Evolutionary conservation across 768 basidiomycete species (phyloP).

Genomic region (Phanerochaete sordida): DNA sequence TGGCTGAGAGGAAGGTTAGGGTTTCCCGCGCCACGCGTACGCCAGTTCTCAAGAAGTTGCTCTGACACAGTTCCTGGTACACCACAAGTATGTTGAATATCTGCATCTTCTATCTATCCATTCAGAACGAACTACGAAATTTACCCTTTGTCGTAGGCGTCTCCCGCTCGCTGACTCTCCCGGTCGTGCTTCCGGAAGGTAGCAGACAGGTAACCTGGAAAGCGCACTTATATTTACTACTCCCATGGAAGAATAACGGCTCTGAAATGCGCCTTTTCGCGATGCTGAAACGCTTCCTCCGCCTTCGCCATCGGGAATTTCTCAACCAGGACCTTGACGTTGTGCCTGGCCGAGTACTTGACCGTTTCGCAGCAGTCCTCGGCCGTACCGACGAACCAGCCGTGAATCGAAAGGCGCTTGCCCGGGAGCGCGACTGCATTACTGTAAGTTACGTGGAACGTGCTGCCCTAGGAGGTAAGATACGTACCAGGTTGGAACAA

Average conservation of each 20-base stretch:
- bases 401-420: slow-evolving; percentile 22
- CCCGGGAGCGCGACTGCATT: neutral
- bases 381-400: slow-evolving; percentile 19
- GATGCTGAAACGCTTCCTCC: slow-evolving; percentile 23
- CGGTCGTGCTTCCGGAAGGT: too few species aligned
- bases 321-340: slow-evolving; percentile 20
- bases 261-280: slow-evolving; percentile 18
- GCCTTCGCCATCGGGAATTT: slow-evolving; percentile 22
- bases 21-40: too few species aligned
- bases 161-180: too few species aligned
- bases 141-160: too few species aligned
- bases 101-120: too few species aligned
- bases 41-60: too few species aligned
- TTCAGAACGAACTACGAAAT: too few species aligned
- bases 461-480: neutral
- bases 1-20: too few species aligned
- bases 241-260: slow-evolving; percentile 20
- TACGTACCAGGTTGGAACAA: slow-evolving; percentile 16
- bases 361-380: slow-evolving; percentile 20
- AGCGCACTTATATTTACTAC: too few species aligned
- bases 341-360: slow-evolving; percentile 15
- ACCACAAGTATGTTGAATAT: too few species aligned
- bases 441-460: neutral
- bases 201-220: too few species aligned
- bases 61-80: too few species aligned